phyloP scores from a whole-genome alignment of 2,329 filamentous ascomycete species.

The Coniochaeta hoffmannii region DNA sequence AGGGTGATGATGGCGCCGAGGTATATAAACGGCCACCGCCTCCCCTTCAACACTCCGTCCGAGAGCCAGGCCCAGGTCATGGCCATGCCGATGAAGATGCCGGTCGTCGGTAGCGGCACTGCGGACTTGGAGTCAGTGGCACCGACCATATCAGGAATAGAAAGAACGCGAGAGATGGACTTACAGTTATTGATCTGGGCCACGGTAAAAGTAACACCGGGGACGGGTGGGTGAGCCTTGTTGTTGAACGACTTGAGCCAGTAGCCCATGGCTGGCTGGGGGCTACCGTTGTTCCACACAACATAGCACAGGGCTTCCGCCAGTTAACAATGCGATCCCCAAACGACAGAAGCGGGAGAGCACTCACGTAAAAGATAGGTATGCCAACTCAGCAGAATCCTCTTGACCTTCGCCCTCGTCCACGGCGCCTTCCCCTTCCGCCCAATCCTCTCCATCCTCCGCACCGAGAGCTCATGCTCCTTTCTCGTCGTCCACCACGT shows the following conservation, averaged over 20 bases:
- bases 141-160: background rate
- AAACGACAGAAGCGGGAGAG: background rate
- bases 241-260: conserved; percentile 33
- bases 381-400: conserved; percentile 29
- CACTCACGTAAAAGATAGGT: conserved; percentile 26
- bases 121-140: background rate
- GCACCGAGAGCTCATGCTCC: conserved; percentile 25
- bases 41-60: conserved; percentile 23
- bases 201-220: conserved; percentile 23
- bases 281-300: conserved; percentile 28
- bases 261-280: conserved; percentile 30
- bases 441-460: conserved; percentile 25
- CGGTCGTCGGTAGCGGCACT: conserved; percentile 23
- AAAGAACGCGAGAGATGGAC: conserved; percentile 3
- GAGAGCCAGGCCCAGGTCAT: conserved; percentile 29
- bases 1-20: conserved; percentile 25
- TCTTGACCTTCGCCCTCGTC: conserved; percentile 23
- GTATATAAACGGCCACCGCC: conserved; percentile 31
- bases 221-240: conserved; percentile 22
- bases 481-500: conserved; percentile 27
- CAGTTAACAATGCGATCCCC: background rate
- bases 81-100: conserved; percentile 26
- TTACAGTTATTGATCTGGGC: conserved; percentile 26
- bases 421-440: conserved; percentile 27
- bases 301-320: conserved; percentile 23